Evolutionary conservation across 306 rosid genomes (phyloP), one percentile per base, ranked within the genome.

Genomic region (Begonia masoniana): DNA sequence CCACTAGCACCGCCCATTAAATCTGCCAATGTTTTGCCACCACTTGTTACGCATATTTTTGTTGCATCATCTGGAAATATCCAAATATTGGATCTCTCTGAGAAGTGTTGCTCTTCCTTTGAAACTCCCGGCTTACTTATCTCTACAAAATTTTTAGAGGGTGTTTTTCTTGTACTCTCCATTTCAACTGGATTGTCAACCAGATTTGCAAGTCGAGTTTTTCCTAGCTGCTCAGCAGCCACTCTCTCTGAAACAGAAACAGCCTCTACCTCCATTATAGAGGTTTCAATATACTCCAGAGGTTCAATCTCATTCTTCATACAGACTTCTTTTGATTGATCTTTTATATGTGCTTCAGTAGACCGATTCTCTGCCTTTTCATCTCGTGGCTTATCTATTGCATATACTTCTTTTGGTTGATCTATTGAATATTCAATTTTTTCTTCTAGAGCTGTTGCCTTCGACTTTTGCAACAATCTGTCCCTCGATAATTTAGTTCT

Each of bases 61-160:
- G 75, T 68, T 45, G 36, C 47, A 62, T 68, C 83, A 51, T 74
- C 76, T 42, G 80, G 85, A 59, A 78, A 68, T 60, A 74, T 70
- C 89, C 93, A 76, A 7, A 59, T 66, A 50, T 72, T 69, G 52
- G 79, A 82, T 48, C 67, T 58, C 60, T 64, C 74, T 68, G 56
- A 56, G 15, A 60, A 31, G 54, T 45, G 31, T 35, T 35, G 56
- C 59, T 52, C 52, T 17, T 50, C 19, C 56, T 67, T 57, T 39
- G 77, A 57, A 62, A 58, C 66, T 63, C 39, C 66, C 61, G 67
- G 64, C 48, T 26, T 50, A 62, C 53, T 41, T 7, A 26, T 39
- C 39, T 57, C 70, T 58, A 43, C 15, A 41, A 52, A 45, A 58
- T 50, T 54, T 60, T 26, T 39, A 10, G 55, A 59, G 65, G 64